Percentiles rank a stretch among this genome's conserved stretches.
phyloP scores from a whole-genome alignment of 2,329 filamentous ascomycete species.

The Plenodomus biglobosus region DNA sequence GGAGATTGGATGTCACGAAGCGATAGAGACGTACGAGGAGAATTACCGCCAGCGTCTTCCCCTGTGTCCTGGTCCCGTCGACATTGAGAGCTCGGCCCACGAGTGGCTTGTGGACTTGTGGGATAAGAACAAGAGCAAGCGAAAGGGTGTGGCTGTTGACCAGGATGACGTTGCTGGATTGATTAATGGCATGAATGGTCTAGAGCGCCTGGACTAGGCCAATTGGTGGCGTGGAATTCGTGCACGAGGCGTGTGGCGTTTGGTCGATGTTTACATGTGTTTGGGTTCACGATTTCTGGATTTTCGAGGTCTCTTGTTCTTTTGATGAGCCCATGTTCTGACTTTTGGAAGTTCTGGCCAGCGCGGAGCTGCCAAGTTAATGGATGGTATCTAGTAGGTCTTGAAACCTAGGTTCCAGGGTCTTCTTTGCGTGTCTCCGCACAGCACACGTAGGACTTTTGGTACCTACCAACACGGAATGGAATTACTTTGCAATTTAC shows the following conservation, averaged over 20 bases:
- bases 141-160: slow-evolving; percentile 20
- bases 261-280: slow-evolving; percentile 9
- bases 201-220: slow-evolving; percentile 8
- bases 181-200: slow-evolving; percentile 9
- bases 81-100: slow-evolving; percentile 20
- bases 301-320: slow-evolving; percentile 12
- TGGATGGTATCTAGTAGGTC: too few relatives aligned
- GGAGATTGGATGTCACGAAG: slow-evolving; percentile 23
- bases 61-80: slow-evolving; percentile 25
- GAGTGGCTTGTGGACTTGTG: slow-evolving; percentile 26
- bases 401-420: too few relatives aligned
- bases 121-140: slow-evolving; percentile 23
- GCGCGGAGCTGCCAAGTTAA: too few relatives aligned
- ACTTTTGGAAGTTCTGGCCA: slow-evolving; percentile 8
- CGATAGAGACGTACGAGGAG: slow-evolving; percentile 27
- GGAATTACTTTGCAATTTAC: too few relatives aligned
- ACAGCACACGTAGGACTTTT: too few relatives aligned
- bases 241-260: slow-evolving; percentile 1
- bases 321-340: too few relatives aligned
- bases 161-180: slow-evolving; percentile 4
- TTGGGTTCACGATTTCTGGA: not conserved
- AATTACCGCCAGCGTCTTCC: slow-evolving; percentile 27
- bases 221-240: not conserved
- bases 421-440: too few relatives aligned
- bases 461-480: too few relatives aligned